Conservation (phyloP, 192 early-diverging fungal genomes). For the Physocladia obscura region DNA sequence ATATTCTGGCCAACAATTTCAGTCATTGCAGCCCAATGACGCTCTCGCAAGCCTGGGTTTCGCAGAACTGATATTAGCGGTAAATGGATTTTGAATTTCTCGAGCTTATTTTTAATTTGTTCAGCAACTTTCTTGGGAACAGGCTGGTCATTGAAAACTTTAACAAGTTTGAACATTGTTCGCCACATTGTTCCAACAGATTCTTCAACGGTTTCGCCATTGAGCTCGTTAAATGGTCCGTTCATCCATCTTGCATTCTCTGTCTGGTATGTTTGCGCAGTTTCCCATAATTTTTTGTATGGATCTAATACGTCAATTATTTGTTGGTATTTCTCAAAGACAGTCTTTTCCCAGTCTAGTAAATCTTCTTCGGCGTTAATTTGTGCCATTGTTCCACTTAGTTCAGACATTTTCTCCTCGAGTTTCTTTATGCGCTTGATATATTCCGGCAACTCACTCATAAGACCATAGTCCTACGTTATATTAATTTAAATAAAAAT, state of each 20-base stretch:
- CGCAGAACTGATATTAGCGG: constrained; percentile 54
- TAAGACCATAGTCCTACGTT: constrained; percentile 58
- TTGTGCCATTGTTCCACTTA: constrained; percentile 39
- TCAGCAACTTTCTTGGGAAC: constrained; percentile 62
- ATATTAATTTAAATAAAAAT: constrained; percentile 1
- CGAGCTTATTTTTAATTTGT: constrained; percentile 59
- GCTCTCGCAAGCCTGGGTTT: constrained; percentile 55
- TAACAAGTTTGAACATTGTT: constrained; percentile 56
- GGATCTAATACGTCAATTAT: constrained; percentile 55
- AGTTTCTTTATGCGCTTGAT: constrained; percentile 58
- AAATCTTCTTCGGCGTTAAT: constrained; percentile 63
- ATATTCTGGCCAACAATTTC: constrained; percentile 59
- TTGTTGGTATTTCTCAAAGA: constrained; percentile 52
- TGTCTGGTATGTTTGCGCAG: constrained; percentile 51
- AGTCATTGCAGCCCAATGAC: constrained; percentile 57
- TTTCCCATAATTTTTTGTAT: constrained; percentile 64
- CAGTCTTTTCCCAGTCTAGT: constrained; percentile 60
- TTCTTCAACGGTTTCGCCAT: constrained; percentile 57
- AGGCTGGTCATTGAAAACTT: constrained; percentile 53
- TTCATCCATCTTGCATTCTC: constrained; percentile 61
- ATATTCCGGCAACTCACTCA: constrained; percentile 60
- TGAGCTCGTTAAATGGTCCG: constrained; percentile 53
- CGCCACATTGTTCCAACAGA: constrained; percentile 49
- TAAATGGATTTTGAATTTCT: constrained; percentile 56
- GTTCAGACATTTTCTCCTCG: constrained; percentile 48